Conservation (phyloP, 768 basidiomycete genomes). For the Lentinula detonsa region DNA sequence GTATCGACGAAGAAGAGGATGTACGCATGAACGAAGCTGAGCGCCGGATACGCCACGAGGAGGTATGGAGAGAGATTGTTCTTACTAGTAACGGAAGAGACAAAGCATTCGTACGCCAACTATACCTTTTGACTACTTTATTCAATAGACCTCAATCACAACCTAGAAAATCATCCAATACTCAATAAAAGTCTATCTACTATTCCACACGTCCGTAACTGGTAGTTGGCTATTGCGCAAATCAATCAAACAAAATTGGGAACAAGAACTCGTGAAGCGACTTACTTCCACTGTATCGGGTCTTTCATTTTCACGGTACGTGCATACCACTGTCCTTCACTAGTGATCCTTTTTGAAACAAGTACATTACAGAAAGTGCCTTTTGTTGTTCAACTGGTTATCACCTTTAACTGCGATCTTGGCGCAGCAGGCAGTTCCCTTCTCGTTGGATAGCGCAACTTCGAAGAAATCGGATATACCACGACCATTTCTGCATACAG, state of each 20-base stretch:
- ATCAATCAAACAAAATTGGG: constrained; percentile 43
- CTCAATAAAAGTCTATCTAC: constrained; percentile 65
- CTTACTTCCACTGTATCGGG: constrained; percentile 58
- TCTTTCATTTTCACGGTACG: constrained; percentile 70
- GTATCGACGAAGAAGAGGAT: constrained; percentile 41
- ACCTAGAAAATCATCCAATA: constrained; percentile 84
- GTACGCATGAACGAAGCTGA: constrained; percentile 38
- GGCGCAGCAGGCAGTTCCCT: constrained; percentile 64
- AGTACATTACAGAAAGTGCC: constrained; percentile 52
- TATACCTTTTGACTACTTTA: background rate
- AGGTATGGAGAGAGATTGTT: constrained; percentile 78
- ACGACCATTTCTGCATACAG: constrained; percentile 64
- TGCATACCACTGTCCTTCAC: constrained; percentile 4
- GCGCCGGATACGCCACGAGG: constrained; percentile 48
- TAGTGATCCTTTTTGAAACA: background rate
- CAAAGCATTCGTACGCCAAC: constrained; percentile 69
- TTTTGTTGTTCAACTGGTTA: constrained; percentile 84
- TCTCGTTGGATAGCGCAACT: constrained; percentile 38
- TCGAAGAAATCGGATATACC: constrained; percentile 30
- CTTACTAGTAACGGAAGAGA: constrained; percentile 76
- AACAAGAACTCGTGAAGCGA: constrained; percentile 50
- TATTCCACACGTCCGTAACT: constrained; percentile 56
- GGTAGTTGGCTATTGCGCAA: constrained; percentile 41
- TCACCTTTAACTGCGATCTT: constrained; percentile 65
- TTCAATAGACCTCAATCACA: background rate